These are phyloP conservation scores for Apiospora marii DNA, from an alignment of 2,329 filamentous ascomycete species.

Conservation along the genomic window DNA sequence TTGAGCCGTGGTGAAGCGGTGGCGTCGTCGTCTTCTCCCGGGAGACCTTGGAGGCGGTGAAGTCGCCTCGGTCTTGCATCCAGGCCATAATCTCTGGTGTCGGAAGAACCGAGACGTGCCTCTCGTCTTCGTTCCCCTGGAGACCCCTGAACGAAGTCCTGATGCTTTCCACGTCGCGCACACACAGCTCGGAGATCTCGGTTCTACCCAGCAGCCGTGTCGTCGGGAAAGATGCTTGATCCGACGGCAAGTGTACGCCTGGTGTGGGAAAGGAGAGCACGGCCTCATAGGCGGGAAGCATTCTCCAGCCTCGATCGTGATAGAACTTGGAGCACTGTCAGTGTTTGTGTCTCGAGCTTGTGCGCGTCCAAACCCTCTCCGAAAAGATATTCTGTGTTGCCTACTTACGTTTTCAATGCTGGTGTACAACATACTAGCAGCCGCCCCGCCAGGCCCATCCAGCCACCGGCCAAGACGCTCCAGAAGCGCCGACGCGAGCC, in stretches of 20 bases:
- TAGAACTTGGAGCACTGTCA: background rate
- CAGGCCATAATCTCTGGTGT: background rate
- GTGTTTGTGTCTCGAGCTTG: too few relatives aligned
- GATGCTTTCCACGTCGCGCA: background rate
- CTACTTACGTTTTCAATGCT: slow-evolving; percentile 8
- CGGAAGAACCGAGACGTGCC: background rate
- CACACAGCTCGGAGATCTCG: background rate
- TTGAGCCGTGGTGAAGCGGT: background rate
- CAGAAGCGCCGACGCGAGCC: slow-evolving; percentile 1
- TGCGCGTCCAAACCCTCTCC: too few relatives aligned
- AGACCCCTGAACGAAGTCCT: background rate
- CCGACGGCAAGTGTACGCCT: background rate
- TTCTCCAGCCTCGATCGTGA: background rate
- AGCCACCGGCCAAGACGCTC: slow-evolving; percentile 4
- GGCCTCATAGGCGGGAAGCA: background rate
- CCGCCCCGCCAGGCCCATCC: background rate
- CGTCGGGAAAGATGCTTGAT: background rate
- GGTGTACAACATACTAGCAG: slow-evolving; percentile 7
- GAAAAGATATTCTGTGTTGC: too few relatives aligned
- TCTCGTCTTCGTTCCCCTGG: background rate
- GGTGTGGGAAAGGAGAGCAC: background rate
- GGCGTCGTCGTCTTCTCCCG: too few relatives aligned
- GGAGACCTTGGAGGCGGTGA: background rate
- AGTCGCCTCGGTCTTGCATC: background rate
- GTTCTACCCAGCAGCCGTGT: background rate